Percentiles rank a stretch among this genome's conserved stretches.
Evolutionary conservation across 352 stramenopile species (phyloP).

Genomic region (Pythium angustatum): DNA sequence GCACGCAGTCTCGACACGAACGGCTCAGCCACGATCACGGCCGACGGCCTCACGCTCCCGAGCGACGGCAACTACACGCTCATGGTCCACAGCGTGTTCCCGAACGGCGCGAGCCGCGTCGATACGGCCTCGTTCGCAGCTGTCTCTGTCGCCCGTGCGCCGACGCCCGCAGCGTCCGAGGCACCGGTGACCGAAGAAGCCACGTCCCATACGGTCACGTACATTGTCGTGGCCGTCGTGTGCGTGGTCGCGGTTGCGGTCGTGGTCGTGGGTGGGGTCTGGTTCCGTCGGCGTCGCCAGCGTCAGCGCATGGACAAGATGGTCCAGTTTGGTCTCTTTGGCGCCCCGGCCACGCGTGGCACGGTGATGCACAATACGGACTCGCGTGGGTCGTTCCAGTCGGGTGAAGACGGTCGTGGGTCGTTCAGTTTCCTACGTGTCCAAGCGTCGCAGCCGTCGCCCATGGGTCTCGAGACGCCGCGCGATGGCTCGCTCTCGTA

Average conservation of each 20-base stretch:
- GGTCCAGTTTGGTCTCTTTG: constrained; percentile 19
- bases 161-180: constrained; percentile 19
- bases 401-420: background rate
- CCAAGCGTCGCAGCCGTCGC: constrained; percentile 13
- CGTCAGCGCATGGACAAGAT: constrained; percentile 26
- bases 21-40: constrained; percentile 28
- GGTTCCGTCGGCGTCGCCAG: constrained; percentile 16
- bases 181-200: constrained; percentile 4
- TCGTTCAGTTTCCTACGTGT: constrained; percentile 21
- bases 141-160: constrained; percentile 32
- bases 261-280: constrained; percentile 31
- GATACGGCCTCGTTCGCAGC: constrained; percentile 45
- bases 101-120: constrained; percentile 45
- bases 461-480: background rate
- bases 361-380: constrained; percentile 7
- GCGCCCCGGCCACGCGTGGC: background rate
- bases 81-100: constrained; percentile 44
- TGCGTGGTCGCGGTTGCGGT: constrained; percentile 35
- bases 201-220: constrained; percentile 36
- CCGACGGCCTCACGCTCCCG: constrained; percentile 36
- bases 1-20: constrained; percentile 38
- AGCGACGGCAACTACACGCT: constrained; percentile 48
- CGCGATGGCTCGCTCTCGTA: constrained; percentile 28
- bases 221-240: constrained; percentile 33
- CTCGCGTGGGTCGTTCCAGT: constrained; percentile 7